Evolutionary conservation across 257 asterid genomes (phyloP).

Genomic region (Linderniella brevidens): DNA sequence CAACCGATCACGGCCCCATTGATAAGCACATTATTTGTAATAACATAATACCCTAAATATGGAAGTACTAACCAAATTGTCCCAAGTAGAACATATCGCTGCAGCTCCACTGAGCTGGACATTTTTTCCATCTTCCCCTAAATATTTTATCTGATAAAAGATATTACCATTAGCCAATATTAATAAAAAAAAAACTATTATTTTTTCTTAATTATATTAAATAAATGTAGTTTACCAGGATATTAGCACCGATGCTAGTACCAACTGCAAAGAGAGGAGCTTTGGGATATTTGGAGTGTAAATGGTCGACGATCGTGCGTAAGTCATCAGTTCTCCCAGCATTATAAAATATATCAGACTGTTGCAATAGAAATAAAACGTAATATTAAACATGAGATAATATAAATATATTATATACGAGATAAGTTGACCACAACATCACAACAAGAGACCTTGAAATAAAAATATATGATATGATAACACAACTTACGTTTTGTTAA

Average conservation of each 20-base stretch:
- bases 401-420: too few species aligned
- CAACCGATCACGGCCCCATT: too few species aligned
- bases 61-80: constrained; percentile 53
- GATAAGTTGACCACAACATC: too few species aligned
- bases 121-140: constrained; percentile 62
- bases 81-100: constrained; percentile 93
- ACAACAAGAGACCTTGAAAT: too few species aligned
- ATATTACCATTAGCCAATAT: too few species aligned
- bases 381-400: too few species aligned
- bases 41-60: too few species aligned
- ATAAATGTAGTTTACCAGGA: constrained; percentile 35
- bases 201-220: too few species aligned
- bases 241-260: constrained; percentile 89
- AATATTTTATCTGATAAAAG: constrained; percentile 35
- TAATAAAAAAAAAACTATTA: too few species aligned
- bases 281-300: constrained; percentile 44
- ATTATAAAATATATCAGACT: constrained; percentile 81
- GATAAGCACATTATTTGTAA: too few species aligned
- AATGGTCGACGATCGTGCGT: constrained; percentile 48
- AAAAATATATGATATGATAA: too few species aligned
- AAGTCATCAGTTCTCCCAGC: constrained; percentile 89
- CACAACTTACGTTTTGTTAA: too few species aligned
- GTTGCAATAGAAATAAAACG: constrained; percentile 11
- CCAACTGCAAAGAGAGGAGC: constrained; percentile 76
- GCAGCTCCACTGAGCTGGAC: constrained; percentile 73